Evolutionary conservation across 169 alveolate species (phyloP).

Genomic region (Fabrea salina): DNA sequence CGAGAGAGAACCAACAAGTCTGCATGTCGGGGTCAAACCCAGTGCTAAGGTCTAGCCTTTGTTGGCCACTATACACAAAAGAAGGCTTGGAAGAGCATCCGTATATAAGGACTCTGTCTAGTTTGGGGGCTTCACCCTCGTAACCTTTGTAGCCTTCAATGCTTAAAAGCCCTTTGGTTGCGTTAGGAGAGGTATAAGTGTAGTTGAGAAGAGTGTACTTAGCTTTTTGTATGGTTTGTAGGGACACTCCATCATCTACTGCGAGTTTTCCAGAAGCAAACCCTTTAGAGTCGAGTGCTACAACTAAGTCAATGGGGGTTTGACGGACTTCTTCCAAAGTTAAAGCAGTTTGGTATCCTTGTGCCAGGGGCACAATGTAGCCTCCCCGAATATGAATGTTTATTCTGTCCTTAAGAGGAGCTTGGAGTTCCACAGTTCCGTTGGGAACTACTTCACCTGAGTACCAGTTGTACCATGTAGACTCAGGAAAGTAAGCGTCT

Average conservation of each 20-base stretch:
- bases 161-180: neutral
- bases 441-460: neutral
- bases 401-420: neutral
- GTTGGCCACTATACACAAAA: no score
- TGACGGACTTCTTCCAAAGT: neutral
- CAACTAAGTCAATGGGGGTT: neutral
- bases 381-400: neutral
- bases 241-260: constrained; percentile 3
- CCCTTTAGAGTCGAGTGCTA: constrained; percentile 14
- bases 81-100: no score
- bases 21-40: no score
- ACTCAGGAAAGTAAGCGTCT: neutral
- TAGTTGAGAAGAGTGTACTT: neutral
- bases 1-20: no score
- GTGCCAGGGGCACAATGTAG: neutral
- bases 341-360: neutral
- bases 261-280: neutral
- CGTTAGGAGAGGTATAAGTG: neutral
- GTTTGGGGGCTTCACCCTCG: neutral
- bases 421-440: neutral
- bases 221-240: neutral
- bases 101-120: neutral
- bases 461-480: neutral
- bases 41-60: no score
- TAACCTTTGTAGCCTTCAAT: neutral